These are phyloP conservation scores for Sanghuangporus sanghuang DNA, from an alignment of 1,284 basidiomycete genomes.

Conservation along the genomic window DNA sequence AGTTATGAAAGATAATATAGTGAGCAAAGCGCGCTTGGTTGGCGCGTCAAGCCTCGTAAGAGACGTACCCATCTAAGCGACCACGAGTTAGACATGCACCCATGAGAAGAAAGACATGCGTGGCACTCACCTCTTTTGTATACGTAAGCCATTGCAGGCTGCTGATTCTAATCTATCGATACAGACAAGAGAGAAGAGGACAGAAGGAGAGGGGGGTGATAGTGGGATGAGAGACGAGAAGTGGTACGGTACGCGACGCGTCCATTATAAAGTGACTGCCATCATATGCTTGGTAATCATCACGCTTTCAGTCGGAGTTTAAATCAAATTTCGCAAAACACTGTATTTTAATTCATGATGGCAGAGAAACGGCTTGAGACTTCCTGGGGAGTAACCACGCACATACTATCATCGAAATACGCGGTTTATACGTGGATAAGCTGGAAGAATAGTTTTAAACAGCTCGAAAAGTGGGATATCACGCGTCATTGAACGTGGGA, in stretches of 20 bases:
- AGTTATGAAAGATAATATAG: neutral
- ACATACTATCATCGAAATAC: neutral
- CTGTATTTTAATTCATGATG: neutral
- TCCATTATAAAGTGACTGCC: conserved; percentile 9
- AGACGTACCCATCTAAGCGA: conserved; percentile 58
- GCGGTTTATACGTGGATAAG: neutral
- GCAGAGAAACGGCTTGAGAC: neutral
- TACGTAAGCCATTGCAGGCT: conserved; percentile 53
- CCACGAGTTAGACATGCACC: conserved; percentile 18
- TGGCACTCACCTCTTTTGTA: conserved; percentile 64
- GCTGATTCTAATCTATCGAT: neutral
- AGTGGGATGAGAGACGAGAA: conserved; percentile 1
- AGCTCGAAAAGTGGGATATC: neutral
- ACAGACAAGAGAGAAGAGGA: neutral
- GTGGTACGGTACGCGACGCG: conserved; percentile 15
- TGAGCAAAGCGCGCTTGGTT: conserved; percentile 21
- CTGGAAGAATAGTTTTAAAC: neutral
- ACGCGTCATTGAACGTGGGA: conserved; percentile 6
- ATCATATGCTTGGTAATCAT: neutral
- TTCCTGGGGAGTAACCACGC: neutral
- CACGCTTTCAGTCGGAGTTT: conserved; percentile 7
- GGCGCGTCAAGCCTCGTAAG: conserved; percentile 32
- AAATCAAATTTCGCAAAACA: neutral
- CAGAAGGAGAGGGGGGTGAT: neutral
- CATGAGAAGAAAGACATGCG: neutral